Percentiles rank a stretch among this genome's conserved stretches.
Conservation (phyloP, 257 asterid genomes). For the Solanum ossicruentum region DNA sequence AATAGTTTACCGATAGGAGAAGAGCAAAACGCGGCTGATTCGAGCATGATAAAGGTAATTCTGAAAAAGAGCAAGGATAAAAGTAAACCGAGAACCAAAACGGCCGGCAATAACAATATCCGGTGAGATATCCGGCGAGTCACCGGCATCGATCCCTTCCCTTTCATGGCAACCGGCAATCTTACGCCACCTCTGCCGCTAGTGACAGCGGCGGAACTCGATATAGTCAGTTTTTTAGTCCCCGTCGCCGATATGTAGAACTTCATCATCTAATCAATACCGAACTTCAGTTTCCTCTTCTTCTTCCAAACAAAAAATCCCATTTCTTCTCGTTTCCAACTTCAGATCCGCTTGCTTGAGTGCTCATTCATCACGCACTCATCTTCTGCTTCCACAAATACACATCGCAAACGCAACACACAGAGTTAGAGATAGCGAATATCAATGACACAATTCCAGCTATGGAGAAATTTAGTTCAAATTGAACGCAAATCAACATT, state of each 20-base stretch:
- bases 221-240: conserved; percentile 29
- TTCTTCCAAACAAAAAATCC: not conserved
- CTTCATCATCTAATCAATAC: conserved; percentile 34
- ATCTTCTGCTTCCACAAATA: not conserved
- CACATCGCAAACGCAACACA: not conserved
- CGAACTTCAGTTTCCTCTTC: conserved; percentile 6
- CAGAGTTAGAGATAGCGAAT: not conserved
- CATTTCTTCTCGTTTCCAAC: conserved; percentile 1
- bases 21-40: conserved; percentile 63
- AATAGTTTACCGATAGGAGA: conserved; percentile 40
- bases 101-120: conserved; percentile 33
- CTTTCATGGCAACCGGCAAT: conserved; percentile 19
- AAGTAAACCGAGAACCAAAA: conserved; percentile 36
- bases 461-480: not conserved
- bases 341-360: not conserved
- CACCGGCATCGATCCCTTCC: conserved; percentile 18
- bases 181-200: conserved; percentile 20
- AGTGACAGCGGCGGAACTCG: conserved; percentile 6
- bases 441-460: not conserved
- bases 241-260: conserved; percentile 32
- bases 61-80: conserved; percentile 45
- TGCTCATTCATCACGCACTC: not conserved
- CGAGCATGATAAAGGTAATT: conserved; percentile 48
- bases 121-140: conserved; percentile 37
- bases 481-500: not conserved